These are phyloP conservation scores for Iris pallida DNA, from an alignment of 116 monocot genomes.

Conservation along the genomic window DNA sequence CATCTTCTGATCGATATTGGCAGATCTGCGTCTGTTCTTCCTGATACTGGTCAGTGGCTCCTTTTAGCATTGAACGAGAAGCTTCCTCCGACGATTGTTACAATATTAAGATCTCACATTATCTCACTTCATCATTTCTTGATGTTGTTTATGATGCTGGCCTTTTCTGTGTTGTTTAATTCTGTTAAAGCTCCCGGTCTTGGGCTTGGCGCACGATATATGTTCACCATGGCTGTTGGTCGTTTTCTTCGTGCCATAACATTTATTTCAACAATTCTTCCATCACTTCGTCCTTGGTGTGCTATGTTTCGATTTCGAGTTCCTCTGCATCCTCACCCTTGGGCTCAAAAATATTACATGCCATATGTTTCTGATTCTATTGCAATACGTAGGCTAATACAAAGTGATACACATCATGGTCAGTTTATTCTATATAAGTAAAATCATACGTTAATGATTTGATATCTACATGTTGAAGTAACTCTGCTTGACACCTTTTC, in stretches of 20 bases:
- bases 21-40: conserved; percentile 80
- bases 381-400: conserved; percentile 59
- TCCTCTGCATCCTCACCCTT: conserved; percentile 82
- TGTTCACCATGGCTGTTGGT: conserved; percentile 89
- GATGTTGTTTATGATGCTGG: conserved; percentile 91
- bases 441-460: neutral
- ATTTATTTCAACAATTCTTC: conserved; percentile 92
- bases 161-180: conserved; percentile 82
- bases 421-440: conserved; percentile 3
- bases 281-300: conserved; percentile 91
- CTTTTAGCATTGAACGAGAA: conserved; percentile 81
- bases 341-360: conserved; percentile 87
- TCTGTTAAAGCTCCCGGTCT: conserved; percentile 86
- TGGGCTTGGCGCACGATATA: conserved; percentile 44
- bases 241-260: conserved; percentile 77
- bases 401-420: conserved; percentile 62
- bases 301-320: conserved; percentile 51
- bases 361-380: conserved; percentile 69
- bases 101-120: conserved; percentile 72
- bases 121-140: conserved; percentile 87
- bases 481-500: neutral
- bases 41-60: conserved; percentile 96
- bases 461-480: neutral
- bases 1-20: conserved; percentile 10
- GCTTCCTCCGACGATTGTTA: conserved; percentile 61